A percentile compares a stretch with the other conserved stretches of the same genome.
Evolutionary conservation across 257 asterid species (phyloP).

Genomic region (Lantana camara): DNA sequence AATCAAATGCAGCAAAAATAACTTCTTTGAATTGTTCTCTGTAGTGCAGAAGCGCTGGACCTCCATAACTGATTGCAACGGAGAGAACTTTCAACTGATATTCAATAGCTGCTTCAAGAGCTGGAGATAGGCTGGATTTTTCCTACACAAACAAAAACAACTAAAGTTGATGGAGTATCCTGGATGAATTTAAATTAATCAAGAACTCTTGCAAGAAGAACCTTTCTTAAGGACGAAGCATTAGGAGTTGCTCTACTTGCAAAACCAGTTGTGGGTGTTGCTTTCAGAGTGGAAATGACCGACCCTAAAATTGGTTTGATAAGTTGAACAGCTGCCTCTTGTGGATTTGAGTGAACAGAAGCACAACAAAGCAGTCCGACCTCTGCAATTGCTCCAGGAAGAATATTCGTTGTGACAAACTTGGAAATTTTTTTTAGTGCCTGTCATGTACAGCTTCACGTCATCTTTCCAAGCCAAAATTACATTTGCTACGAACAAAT

Average conservation of each 20-base stretch:
- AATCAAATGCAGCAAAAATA: conserved; percentile 79
- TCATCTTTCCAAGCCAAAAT: conserved; percentile 17
- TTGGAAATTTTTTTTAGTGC: conserved; percentile 89
- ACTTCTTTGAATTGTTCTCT: conserved; percentile 84
- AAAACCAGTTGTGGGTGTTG: conserved; percentile 79
- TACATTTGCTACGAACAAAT: conserved; percentile 9
- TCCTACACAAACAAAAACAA: conserved; percentile 50
- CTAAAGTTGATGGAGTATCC: conserved; percentile 27
- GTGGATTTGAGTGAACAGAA: conserved; percentile 90
- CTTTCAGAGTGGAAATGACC: conserved; percentile 71
- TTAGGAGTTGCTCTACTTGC: conserved; percentile 59
- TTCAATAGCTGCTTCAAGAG: conserved; percentile 81
- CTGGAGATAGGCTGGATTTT: conserved; percentile 80
- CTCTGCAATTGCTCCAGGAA: conserved; percentile 99
- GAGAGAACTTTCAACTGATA: conserved; percentile 94
- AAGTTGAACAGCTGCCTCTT: conserved; percentile 81
- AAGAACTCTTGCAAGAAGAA: conserved; percentile 40
- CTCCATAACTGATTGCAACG: conserved; percentile 92
- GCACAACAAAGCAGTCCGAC: conserved; percentile 99
- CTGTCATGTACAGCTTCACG: conserved; percentile 46
- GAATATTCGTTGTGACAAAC: conserved; percentile 87
- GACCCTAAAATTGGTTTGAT: conserved; percentile 80
- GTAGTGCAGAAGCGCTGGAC: conserved; percentile 74
- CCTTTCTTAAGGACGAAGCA: conserved; percentile 66
- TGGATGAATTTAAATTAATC: conserved; percentile 28